phyloP scores from a whole-genome alignment of 1,139 yeast genomes.

The Diutina sp. region DNA sequence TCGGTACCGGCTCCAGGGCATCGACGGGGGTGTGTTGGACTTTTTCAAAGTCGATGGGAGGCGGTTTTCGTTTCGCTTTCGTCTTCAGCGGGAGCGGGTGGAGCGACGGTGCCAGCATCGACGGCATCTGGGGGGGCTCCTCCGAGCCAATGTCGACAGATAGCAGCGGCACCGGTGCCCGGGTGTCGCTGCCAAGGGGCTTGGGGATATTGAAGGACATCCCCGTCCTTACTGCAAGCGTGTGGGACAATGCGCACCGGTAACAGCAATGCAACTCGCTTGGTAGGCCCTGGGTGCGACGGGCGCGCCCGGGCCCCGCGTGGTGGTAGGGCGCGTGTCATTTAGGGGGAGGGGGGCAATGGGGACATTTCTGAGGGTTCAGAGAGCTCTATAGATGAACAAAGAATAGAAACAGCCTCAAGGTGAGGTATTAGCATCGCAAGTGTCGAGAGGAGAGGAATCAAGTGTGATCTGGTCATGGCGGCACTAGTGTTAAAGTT shows the following conservation, averaged over 20 bases:
- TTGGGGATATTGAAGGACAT: constrained; percentile 1
- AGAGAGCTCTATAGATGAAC: too few species aligned
- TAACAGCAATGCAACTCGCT: background rate
- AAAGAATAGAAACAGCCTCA: too few species aligned
- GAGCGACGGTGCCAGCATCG: background rate
- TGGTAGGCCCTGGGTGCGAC: background rate
- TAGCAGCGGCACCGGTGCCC: background rate
- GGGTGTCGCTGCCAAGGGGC: background rate
- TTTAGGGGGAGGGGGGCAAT: too few species aligned
- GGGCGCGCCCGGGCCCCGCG: background rate
- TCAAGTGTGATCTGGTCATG: background rate
- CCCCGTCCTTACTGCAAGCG: background rate
- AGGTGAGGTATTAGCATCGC: too few species aligned
- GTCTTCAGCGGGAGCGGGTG: background rate
- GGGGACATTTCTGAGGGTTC: too few species aligned
- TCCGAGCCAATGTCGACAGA: background rate
- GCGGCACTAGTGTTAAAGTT: background rate
- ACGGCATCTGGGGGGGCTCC: background rate
- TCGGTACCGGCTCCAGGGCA: background rate
- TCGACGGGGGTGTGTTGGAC: background rate
- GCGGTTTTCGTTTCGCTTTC: background rate
- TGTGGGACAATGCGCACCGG: background rate
- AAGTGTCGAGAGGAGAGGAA: too few species aligned
- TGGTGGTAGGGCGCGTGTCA: background rate
- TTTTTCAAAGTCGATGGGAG: constrained; percentile 1